Evolutionary conservation across 306 rosid species (phyloP).

Genomic region (Sicyos edulis): DNA sequence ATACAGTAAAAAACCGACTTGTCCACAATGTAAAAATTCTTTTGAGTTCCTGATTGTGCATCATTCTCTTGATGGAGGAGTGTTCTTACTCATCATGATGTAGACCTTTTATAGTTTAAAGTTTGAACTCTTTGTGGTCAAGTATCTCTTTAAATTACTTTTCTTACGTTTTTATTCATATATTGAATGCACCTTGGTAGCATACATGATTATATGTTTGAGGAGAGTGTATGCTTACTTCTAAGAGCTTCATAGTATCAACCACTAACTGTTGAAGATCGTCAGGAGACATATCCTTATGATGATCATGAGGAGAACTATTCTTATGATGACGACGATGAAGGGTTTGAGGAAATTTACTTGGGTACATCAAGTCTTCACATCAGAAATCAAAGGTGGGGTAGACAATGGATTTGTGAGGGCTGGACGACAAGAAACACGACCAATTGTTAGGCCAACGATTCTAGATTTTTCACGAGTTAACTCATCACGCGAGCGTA

Average conservation of each 20-base stretch:
- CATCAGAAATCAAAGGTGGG: conserved; percentile 85
- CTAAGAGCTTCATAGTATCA: conserved; percentile 84
- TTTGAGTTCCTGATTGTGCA: conserved; percentile 77
- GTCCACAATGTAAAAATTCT: conserved; percentile 88
- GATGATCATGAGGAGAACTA: conserved; percentile 41
- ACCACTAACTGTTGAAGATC: conserved; percentile 46
- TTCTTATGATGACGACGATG: conserved; percentile 47
- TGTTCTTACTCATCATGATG: neutral
- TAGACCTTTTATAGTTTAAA: neutral
- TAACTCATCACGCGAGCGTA: conserved; percentile 54
- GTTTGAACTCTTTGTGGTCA: neutral
- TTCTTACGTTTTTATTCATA: too few relatives aligned
- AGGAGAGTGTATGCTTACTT: too few relatives aligned
- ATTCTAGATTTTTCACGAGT: conserved; percentile 37
- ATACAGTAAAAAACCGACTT: conserved; percentile 48
- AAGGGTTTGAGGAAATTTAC: conserved; percentile 50
- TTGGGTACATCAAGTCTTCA: conserved; percentile 51
- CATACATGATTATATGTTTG: too few relatives aligned
- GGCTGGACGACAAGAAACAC: conserved; percentile 65
- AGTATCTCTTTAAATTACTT: too few relatives aligned
- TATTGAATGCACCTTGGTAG: too few relatives aligned
- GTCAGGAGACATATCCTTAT: conserved; percentile 23
- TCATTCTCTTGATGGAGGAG: conserved; percentile 95
- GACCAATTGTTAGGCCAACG: conserved; percentile 41
- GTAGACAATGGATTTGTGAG: conserved; percentile 72